Conservation (phyloP, 2,329 filamentous ascomycete genomes). For the Botrytis galanthina region DNA sequence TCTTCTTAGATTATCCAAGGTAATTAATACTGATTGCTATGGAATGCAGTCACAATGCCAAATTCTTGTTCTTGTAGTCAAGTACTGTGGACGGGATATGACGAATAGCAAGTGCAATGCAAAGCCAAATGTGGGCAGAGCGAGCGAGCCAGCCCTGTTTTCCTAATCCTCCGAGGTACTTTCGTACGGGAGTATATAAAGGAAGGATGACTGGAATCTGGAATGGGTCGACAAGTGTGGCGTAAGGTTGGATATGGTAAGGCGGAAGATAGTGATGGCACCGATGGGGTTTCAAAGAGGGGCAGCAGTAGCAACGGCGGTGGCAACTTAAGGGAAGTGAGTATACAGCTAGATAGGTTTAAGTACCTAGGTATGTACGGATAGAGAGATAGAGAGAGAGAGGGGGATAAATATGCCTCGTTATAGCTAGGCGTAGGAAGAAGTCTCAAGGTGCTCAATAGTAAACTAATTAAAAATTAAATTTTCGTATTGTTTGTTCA, state of each 20-base stretch:
- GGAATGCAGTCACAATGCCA: neutral
- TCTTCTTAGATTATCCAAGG: neutral
- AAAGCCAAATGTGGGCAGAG: neutral
- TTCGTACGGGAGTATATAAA: neutral
- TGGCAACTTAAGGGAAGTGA: neutral
- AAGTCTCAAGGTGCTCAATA: neutral
- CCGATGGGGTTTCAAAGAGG: conserved; percentile 4
- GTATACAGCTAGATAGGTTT: neutral
- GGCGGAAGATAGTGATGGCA: conserved; percentile 7
- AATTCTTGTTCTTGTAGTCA: conserved; percentile 3
- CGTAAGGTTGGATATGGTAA: neutral
- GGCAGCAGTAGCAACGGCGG: neutral
- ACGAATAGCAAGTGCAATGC: neutral
- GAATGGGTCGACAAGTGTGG: neutral
- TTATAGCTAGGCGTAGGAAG: neutral
- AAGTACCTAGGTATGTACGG: neutral
- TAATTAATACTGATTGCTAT: neutral
- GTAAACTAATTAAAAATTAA: neutral
- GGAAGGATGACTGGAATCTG: neutral
- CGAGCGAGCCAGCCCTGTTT: neutral
- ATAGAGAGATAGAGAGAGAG: neutral
- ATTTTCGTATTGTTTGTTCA: neutral
- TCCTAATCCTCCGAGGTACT: neutral
- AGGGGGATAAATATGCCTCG: neutral
- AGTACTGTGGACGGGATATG: neutral